Evolutionary conservation across 768 basidiomycete genomes (phyloP), one percentile per base, ranked within the genome.

Genomic region (Amanita fuliginea): DNA sequence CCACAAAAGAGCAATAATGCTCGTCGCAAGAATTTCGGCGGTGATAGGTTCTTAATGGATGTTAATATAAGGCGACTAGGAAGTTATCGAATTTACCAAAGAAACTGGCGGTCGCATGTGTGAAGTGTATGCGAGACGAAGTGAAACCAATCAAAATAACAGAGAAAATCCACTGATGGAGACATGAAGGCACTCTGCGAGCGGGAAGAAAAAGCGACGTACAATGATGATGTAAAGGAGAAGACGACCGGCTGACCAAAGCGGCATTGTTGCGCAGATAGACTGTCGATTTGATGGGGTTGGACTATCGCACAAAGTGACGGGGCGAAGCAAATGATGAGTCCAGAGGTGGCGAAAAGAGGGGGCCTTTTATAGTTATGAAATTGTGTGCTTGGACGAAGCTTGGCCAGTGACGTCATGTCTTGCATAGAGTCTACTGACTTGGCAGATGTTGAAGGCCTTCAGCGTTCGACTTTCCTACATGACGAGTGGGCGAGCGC

Each of bases 111-210:
- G 58, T 22, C n/a, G 40, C 42, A 14, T 43, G 41, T 53, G 83
- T 81, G 33, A 83, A 84, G 52, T 76, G 70, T 47, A 84, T 60
- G 13, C 83, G 73, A 19, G 74, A 77, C 3, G 73, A 81, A 6
- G 76, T 66, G 21, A 76, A 56, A 3, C 67, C 71, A 42, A 76
- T 60, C n/a, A 76, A 55, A 8, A 69, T 54, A 19, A 61, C 56
- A 2, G 72, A 65, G 46, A 61, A 62, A 2, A 59, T 37, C 39
- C 58, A 66, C 71, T 85, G 11, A 54, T 14, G 24, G 51, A 11
- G 52, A 56, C 28, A 41, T 42, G 16, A 6, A n/a, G n/a, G n/a
- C n/a, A n/a, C 13, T 10, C 13, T 33, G 47, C 2, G 3, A 7
- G n/a, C 36, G 14, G 14, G 6, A 32, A 2, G 13, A 14, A 9